These are phyloP conservation scores for Phytophthora idaei DNA, from an alignment of 352 stramenopile genomes.

Conservation along the genomic window DNA sequence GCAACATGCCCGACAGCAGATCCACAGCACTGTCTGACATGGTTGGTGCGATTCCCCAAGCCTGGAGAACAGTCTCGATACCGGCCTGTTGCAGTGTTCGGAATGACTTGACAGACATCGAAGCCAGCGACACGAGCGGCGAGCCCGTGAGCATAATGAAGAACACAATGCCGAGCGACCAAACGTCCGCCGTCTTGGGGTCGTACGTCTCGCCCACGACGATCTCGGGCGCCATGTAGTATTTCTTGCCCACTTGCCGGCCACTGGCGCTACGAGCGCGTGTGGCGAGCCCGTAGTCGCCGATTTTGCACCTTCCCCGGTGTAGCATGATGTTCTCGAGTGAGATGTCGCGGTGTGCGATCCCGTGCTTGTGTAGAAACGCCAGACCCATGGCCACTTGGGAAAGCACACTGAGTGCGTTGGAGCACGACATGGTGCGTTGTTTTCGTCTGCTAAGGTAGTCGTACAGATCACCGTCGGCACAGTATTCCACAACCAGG, in stretches of 20 bases:
- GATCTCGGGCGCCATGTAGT: constrained; percentile 64
- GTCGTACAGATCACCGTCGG: constrained; percentile 44
- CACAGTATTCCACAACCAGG: constrained; percentile 51
- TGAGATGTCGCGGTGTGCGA: constrained; percentile 49
- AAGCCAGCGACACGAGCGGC: constrained; percentile 46
- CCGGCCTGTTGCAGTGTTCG: constrained; percentile 33
- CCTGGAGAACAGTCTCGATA: constrained; percentile 31
- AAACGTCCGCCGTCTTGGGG: constrained; percentile 55
- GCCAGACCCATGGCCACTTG: constrained; percentile 35
- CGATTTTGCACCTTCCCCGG: constrained; percentile 44
- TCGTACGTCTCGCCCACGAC: constrained; percentile 44
- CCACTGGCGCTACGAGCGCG: constrained; percentile 13
- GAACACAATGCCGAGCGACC: constrained; percentile 68
- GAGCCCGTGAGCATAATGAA: constrained; percentile 74
- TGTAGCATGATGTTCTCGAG: constrained; percentile 55
- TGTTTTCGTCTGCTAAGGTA: constrained; percentile 31
- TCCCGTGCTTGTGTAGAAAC: constrained; percentile 39
- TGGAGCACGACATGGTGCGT: constrained; percentile 29
- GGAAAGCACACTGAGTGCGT: constrained; percentile 38
- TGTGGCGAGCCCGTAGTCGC: constrained; percentile 55
- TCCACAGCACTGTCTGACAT: constrained; percentile 30
- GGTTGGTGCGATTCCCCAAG: constrained; percentile 32
- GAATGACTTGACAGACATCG: constrained; percentile 35
- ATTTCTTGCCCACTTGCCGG: constrained; percentile 49
- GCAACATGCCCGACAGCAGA: constrained; percentile 37